Conservation (phyloP, 2,329 filamentous ascomycete species). For the Alternaria sp. region DNA sequence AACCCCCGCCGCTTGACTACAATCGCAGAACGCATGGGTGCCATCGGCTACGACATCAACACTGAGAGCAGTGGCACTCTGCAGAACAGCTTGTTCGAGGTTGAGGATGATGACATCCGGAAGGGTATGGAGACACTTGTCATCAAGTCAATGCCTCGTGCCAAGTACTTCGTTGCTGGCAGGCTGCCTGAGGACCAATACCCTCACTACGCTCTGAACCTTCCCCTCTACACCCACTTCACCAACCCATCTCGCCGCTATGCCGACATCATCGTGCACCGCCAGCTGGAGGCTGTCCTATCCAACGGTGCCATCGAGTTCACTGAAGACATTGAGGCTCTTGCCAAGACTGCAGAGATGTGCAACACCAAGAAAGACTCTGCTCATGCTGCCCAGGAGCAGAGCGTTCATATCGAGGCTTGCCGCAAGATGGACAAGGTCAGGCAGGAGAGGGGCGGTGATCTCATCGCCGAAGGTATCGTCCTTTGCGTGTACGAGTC, state of each 20-base stretch:
- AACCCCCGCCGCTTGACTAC: constrained; percentile 89
- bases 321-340: constrained; percentile 83
- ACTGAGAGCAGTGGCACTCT: constrained; percentile 87
- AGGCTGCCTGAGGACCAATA: constrained; percentile 80
- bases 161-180: constrained; percentile 90
- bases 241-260: constrained; percentile 95
- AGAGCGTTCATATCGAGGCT: constrained; percentile 98
- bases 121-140: constrained; percentile 98
- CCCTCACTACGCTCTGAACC: constrained; percentile 90
- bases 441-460: constrained; percentile 84
- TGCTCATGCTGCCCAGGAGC: constrained; percentile 95
- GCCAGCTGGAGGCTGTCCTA: constrained; percentile 87
- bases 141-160: constrained; percentile 93
- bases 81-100: constrained; percentile 93
- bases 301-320: constrained; percentile 86
- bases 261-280: constrained; percentile 93
- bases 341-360: constrained; percentile 91
- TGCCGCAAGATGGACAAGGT: constrained; percentile 96
- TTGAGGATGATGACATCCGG: constrained; percentile 86
- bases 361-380: constrained; percentile 99
- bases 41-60: constrained; percentile 89
- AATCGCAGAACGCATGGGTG: constrained; percentile 91
- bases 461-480: constrained; percentile 94
- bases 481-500: constrained; percentile 98
- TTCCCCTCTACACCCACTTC: constrained; percentile 96